Evolutionary conservation across 2,329 filamentous ascomycete species (phyloP), one percentile per base, ranked within the genome.

Genomic region (Tolypocladium inflatum): DNA sequence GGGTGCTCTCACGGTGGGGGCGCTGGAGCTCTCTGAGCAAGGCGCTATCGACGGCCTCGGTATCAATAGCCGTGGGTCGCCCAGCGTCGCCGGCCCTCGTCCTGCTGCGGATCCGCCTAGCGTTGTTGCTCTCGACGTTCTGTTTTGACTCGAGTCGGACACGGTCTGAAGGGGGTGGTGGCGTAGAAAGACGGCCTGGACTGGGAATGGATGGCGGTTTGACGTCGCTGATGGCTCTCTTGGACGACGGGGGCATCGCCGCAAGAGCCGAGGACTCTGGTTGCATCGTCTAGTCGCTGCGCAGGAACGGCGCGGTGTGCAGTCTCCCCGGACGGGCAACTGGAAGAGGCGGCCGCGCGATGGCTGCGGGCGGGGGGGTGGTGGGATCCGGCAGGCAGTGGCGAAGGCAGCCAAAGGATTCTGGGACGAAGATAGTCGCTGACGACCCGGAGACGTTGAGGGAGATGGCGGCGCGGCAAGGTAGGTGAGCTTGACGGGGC

Each of bases 11-110:
- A 58, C 79, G 73, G 58, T 78, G 77, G 19, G 79, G 74, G 38
- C 74, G 73, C 59, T 78, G 75, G n/a, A 81, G 67, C 62, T 83
- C 81, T 60, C 79, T 74, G 17, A 80, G 71, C 55, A 84, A 67
- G 33, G 80, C 80, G 60, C 72, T 74, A 57, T 82, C 78, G 48
- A 83, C 73, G 4, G 74, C 75, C 53, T 81, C 78, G 26, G 77
- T 66, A 61, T 84, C 80, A 43, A 84, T 67, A 2, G 67, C 71
- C 30, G 67, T 69, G n/a, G 66, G 62, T 23, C 71, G 73, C 17
- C 70, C 61, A 42, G 67, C 65, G 58, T 76, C 75, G 43, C 70
- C 71, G 45, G 68, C 66, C 56, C 74, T 69, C 39, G 66, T 63
- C 35, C 68, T 67, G 60, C 70, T 72, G 35, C 75, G 72, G 17